Evolutionary conservation across 331 rosid genomes (phyloP).

Genomic region (Spiraea crenata): DNA sequence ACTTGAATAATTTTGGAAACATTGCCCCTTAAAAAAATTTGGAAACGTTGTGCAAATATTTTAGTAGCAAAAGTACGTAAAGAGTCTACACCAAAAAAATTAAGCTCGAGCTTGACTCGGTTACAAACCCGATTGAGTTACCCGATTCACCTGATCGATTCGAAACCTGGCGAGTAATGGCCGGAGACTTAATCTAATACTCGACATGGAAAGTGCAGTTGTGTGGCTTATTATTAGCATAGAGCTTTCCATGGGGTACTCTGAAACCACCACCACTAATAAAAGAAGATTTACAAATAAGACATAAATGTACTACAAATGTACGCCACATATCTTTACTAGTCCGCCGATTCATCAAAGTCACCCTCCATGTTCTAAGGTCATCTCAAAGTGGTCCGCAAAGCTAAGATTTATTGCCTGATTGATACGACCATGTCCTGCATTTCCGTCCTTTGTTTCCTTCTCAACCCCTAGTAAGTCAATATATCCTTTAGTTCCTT

Average conservation of each 20-base stretch:
- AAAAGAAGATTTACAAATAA: constrained; percentile 15
- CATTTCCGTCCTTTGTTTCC: constrained; percentile 21
- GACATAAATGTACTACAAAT: constrained; percentile 40
- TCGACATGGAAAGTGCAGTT: background rate
- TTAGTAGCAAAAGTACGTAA: too few species aligned
- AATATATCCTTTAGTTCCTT: background rate
- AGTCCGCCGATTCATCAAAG: constrained; percentile 17
- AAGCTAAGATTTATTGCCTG: constrained; percentile 27
- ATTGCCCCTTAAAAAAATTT: too few species aligned
- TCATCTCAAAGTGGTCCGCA: constrained; percentile 29
- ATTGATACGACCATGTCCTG: constrained; percentile 36
- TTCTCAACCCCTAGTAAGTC: constrained; percentile 14
- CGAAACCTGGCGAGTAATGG: background rate
- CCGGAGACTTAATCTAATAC: background rate
- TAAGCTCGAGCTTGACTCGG: too few species aligned
- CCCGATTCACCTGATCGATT: background rate
- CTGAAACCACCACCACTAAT: constrained; percentile 42
- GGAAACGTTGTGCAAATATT: too few species aligned
- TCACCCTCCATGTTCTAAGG: constrained; percentile 34
- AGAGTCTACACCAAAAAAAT: too few species aligned
- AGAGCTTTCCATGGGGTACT: constrained; percentile 53
- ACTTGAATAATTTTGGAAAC: too few species aligned
- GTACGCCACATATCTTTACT: constrained; percentile 30
- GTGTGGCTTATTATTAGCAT: constrained; percentile 27
- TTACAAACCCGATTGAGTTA: too few species aligned